Conservation (phyloP, 2,329 filamentous ascomycete genomes). For the Neonectria ditissima region DNA sequence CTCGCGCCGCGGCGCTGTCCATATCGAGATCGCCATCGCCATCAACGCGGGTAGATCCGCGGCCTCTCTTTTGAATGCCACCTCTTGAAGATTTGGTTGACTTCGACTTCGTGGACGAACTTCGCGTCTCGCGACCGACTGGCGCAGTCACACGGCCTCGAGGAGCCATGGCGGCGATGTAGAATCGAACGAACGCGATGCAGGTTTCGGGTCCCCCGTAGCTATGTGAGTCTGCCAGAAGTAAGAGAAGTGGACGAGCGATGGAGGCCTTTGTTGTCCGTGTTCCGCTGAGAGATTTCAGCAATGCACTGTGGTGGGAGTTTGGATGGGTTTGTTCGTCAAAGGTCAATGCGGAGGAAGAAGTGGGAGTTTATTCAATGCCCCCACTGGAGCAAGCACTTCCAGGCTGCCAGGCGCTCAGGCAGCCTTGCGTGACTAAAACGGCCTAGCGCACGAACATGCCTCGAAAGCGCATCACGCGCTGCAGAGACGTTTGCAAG, state of each 20-base stretch:
- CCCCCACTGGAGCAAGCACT: slow-evolving; percentile 36
- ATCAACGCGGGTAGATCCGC: slow-evolving; percentile 57
- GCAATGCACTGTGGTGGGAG: slow-evolving; percentile 2
- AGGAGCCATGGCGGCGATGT: slow-evolving; percentile 49
- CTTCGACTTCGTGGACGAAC: slow-evolving; percentile 45
- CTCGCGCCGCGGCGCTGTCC: slow-evolving; percentile 55
- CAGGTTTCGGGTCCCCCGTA: background rate
- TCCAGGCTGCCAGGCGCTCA: slow-evolving; percentile 30
- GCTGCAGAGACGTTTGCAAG: background rate
- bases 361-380: slow-evolving; percentile 29
- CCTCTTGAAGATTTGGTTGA: slow-evolving; percentile 52
- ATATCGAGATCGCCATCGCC: slow-evolving; percentile 72
- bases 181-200: slow-evolving; percentile 6
- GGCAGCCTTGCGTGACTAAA: slow-evolving; percentile 32
- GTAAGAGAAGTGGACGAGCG: background rate
- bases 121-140: slow-evolving; percentile 48
- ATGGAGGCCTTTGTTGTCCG: background rate
- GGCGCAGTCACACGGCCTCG: slow-evolving; percentile 47
- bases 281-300: background rate
- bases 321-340: slow-evolving; percentile 9
- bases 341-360: slow-evolving; percentile 14
- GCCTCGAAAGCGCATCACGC: slow-evolving; percentile 5
- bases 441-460: slow-evolving; percentile 27
- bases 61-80: slow-evolving; percentile 64
- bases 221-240: background rate